phyloP scores from a whole-genome alignment of 1,139 yeast species.

The Geotrichum cucujoidarum region DNA sequence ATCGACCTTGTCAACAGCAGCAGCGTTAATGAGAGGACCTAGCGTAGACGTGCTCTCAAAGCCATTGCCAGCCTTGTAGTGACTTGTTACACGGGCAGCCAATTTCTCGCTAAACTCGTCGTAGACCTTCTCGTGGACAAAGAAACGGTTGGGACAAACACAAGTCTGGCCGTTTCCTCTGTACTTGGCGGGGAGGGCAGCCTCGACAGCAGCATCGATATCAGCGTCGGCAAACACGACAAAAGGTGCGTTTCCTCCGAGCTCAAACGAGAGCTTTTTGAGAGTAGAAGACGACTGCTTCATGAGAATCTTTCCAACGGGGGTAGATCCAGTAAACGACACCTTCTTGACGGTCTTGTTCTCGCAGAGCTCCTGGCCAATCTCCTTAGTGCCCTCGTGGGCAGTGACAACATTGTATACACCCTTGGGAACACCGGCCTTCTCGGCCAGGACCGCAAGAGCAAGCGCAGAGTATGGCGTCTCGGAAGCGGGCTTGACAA shows the following conservation, averaged over 20 bases:
- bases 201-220: slow-evolving; percentile 68
- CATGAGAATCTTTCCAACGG: slow-evolving; percentile 77
- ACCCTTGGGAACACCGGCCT: slow-evolving; percentile 88
- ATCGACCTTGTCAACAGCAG: slow-evolving; percentile 63
- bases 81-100: slow-evolving; percentile 46
- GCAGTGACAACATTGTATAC: slow-evolving; percentile 67
- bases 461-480: slow-evolving; percentile 88
- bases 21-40: slow-evolving; percentile 73
- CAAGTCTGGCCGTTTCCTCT: slow-evolving; percentile 79
- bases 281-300: slow-evolving; percentile 67
- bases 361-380: slow-evolving; percentile 69
- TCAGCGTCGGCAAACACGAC: slow-evolving; percentile 83
- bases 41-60: slow-evolving; percentile 62
- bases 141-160: slow-evolving; percentile 73
- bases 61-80: slow-evolving; percentile 69
- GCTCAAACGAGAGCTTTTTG: slow-evolving; percentile 79
- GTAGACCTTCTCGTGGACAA: slow-evolving; percentile 58
- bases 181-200: slow-evolving; percentile 63
- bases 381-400: slow-evolving; percentile 44
- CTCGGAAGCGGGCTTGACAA: slow-evolving; percentile 83
- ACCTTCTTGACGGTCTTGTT: slow-evolving; percentile 65
- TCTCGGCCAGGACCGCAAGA: slow-evolving; percentile 60
- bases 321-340: slow-evolving; percentile 88
- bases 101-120: slow-evolving; percentile 53
- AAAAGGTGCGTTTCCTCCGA: slow-evolving; percentile 94